phyloP scores from a whole-genome alignment of 805 yeast species.

The Saccharomycopsis oosterbeekiorum region DNA sequence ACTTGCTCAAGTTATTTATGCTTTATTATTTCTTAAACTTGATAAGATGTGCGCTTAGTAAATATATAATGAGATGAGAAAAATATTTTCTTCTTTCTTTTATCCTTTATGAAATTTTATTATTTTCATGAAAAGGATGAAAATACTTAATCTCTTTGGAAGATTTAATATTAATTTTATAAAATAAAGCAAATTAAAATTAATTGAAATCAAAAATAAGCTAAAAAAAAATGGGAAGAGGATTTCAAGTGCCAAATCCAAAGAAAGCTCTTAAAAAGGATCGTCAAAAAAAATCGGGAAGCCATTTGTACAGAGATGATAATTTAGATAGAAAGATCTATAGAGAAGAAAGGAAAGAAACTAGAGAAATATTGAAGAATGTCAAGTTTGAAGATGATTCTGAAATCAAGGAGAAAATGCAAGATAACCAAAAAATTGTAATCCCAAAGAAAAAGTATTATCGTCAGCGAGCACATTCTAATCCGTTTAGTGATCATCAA shows the following conservation, averaged over 20 bases:
- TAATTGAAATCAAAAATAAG: not conserved
- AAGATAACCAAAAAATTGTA: constrained; percentile 29
- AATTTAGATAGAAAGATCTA: constrained; percentile 34
- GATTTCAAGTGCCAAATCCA: constrained; percentile 17
- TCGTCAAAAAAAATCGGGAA: constrained; percentile 8
- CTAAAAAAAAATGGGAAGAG: constrained; percentile 14
- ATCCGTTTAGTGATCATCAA: constrained; percentile 92
- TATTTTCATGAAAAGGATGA: too few species aligned
- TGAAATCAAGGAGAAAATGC: constrained; percentile 18
- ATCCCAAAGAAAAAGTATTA: constrained; percentile 81
- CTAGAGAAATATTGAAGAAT: constrained; percentile 35
- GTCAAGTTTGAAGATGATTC: constrained; percentile 33
- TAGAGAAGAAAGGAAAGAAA: constrained; percentile 37
- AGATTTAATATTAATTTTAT: too few species aligned
- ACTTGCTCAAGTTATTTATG: too few species aligned
- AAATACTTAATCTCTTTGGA: too few species aligned
- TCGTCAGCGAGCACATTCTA: constrained; percentile 95
- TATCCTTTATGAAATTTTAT: too few species aligned
- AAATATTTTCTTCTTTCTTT: not conserved
- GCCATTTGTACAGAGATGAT: constrained; percentile 14
- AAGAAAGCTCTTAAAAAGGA: constrained; percentile 1
- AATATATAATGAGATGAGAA: not conserved
- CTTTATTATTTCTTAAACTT: too few species aligned
- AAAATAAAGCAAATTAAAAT: not conserved
- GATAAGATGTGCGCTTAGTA: not conserved